Percentiles rank a stretch among this genome's conserved stretches.
Evolutionary conservation across 2,329 filamentous ascomycete species (phyloP).

Genomic region (Fusarium lateritium): DNA sequence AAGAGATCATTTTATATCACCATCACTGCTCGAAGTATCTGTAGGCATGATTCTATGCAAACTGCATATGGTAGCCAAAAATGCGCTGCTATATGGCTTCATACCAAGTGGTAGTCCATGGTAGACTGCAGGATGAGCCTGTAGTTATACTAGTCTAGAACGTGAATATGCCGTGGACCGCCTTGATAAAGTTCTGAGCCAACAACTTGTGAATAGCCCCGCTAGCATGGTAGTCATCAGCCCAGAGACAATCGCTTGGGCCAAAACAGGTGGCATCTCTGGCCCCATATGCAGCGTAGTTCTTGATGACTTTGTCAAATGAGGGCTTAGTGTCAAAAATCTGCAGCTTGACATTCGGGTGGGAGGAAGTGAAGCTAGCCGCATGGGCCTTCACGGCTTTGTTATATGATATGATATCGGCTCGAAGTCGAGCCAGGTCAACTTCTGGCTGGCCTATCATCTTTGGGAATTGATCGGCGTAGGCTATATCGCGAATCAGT

Average conservation of each 20-base stretch:
- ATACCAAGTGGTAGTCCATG: background rate
- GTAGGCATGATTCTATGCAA: too few relatives aligned
- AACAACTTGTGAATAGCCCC: conserved; percentile 40
- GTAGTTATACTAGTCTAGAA: background rate
- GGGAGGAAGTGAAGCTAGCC: conserved; percentile 21
- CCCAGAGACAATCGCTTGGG: conserved; percentile 34
- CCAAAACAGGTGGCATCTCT: conserved; percentile 39
- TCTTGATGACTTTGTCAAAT: conserved; percentile 21
- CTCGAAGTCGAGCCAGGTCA: conserved; percentile 21
- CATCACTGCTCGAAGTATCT: too few relatives aligned
- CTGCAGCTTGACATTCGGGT: conserved; percentile 20
- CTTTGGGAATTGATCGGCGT: conserved; percentile 34
- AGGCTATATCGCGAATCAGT: conserved; percentile 1
- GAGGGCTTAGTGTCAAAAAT: conserved; percentile 33
- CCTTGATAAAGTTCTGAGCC: conserved; percentile 27
- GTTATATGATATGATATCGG: conserved; percentile 34
- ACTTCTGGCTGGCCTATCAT: conserved; percentile 29
- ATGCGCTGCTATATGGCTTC: background rate
- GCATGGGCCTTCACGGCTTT: conserved; percentile 19
- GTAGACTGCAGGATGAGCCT: background rate
- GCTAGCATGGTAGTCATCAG: conserved; percentile 40
- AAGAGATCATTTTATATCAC: too few relatives aligned
- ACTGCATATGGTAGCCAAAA: too few relatives aligned
- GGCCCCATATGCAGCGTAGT: conserved; percentile 29
- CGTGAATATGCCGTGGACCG: background rate